Evolutionary conservation across 2,329 filamentous ascomycete species (phyloP), one percentile per base, ranked within the genome.

Genomic region (Hirsutella rhossiliensis): DNA sequence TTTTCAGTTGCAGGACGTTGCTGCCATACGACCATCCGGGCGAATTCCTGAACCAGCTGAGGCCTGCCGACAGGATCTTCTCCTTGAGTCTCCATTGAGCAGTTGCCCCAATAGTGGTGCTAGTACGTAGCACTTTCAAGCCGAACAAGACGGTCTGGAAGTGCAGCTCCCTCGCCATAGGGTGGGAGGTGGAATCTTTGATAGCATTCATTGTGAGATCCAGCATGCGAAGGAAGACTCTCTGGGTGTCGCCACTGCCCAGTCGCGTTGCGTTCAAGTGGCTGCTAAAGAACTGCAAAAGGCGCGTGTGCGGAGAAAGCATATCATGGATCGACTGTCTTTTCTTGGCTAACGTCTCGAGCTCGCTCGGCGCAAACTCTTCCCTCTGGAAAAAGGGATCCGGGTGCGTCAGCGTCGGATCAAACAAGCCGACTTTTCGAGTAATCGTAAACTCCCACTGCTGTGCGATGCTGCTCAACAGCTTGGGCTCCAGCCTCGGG

Each of bases 21-120:
- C 90, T 92, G 45, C 92, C 92, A 62, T 92, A 97, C 0, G 92
- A 94, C 90, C 92, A 98, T 52, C 80, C 78, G 13, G 89, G 87
- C 6, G 86, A 70, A 51, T 81, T 77, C 34, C 73, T 78, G 63
- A 98, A 99, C 94, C 94, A 98, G 48, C 76, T 80, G 29, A 99
- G 69, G 13, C 80, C 89, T 28, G 87, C 88, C 6, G 87, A 89
- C 32, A 99, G 63, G 42, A 95, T 82, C 51, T 87, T 80, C 56
- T 97, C 89, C 60, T 95, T 96, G 32, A 97, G 69, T 47, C 83
- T 80, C 81, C 85, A 92, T 55, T 84, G 80, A 7, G 81, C 76
- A 27, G 76, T 61, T 17, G 69, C 61, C n/a, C 71, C 72, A 20
- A 82, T 73, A 37, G 79, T 79, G 5, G 80, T 85, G 56, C 80